phyloP scores from a whole-genome alignment of 2,329 filamentous ascomycete genomes.

The Alternaria longipes region DNA sequence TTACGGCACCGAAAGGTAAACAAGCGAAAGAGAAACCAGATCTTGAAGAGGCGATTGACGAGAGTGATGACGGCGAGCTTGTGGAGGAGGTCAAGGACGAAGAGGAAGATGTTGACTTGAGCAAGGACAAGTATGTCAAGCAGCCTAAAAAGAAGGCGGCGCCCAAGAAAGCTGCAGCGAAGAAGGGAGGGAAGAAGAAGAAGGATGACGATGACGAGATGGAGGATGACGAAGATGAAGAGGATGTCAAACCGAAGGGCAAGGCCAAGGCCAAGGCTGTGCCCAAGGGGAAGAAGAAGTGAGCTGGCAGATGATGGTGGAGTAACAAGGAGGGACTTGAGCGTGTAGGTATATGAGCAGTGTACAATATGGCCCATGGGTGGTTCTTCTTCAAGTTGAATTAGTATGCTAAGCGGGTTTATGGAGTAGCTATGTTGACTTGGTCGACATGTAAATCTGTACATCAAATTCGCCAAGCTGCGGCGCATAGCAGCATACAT shows the following conservation, averaged over 20 bases:
- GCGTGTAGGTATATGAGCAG: not conserved
- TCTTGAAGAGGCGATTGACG: constrained; percentile 94
- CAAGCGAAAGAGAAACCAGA: constrained; percentile 81
- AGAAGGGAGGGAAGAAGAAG: constrained; percentile 53
- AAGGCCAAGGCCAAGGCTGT: constrained; percentile 58
- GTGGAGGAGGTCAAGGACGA: constrained; percentile 63
- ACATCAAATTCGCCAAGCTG: too few relatives aligned
- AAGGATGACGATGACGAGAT: constrained; percentile 46
- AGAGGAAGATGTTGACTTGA: constrained; percentile 81
- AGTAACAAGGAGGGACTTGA: not conserved
- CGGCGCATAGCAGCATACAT: too few relatives aligned
- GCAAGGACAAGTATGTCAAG: constrained; percentile 96
- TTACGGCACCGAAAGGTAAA: constrained; percentile 74
- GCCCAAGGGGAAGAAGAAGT: constrained; percentile 18
- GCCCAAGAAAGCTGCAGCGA: constrained; percentile 58
- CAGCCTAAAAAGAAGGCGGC: constrained; percentile 78
- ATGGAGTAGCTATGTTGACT: not conserved
- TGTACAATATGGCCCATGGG: not conserved
- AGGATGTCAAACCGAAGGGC: constrained; percentile 62
- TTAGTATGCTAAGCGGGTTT: not conserved
- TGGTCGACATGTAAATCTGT: not conserved
- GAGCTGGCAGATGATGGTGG: not conserved
- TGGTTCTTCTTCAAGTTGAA: not conserved
- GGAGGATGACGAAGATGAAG: constrained; percentile 28
- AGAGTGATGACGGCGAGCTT: constrained; percentile 74